Evolutionary conservation across 73 alveolate species (phyloP).

Genomic region (Paramecium pentaurelia): DNA sequence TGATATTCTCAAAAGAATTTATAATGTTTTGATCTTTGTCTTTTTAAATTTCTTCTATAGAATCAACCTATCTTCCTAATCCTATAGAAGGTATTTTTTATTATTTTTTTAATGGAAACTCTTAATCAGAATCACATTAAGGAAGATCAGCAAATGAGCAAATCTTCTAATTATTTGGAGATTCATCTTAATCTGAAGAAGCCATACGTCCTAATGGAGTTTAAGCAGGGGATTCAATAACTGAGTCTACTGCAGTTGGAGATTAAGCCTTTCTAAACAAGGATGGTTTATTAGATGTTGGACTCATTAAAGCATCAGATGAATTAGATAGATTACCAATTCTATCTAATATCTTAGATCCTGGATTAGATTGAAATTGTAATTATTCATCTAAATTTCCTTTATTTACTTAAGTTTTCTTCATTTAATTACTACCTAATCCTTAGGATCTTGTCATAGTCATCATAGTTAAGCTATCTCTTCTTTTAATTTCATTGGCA

Average conservation of each 20-base stretch:
- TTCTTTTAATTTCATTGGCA: neutral
- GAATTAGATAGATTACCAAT: neutral
- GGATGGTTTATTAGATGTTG: conserved; percentile 2
- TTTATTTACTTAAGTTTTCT: neutral
- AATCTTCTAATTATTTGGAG: neutral
- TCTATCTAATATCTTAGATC: neutral
- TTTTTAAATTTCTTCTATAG: conserved; percentile 19
- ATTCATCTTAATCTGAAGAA: neutral
- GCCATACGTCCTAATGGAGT: neutral
- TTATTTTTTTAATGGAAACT: neutral
- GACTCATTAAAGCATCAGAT: neutral
- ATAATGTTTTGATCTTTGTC: neutral
- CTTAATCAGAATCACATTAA: neutral
- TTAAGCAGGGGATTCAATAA: neutral
- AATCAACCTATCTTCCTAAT: neutral
- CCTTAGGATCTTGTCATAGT: conserved; percentile 13
- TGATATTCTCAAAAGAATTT: neutral
- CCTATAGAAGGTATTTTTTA: neutral
- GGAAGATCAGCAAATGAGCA: neutral
- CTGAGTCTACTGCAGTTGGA: neutral
- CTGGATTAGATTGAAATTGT: neutral
- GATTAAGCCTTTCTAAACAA: neutral
- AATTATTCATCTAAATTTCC: neutral
- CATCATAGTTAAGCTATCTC: neutral
- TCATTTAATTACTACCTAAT: neutral